A percentile compares a stretch with the other conserved stretches of the same genome.
These are phyloP conservation scores for Aphanomyces astaci DNA, from an alignment of 352 stramenopile species.

Conservation along the genomic window DNA sequence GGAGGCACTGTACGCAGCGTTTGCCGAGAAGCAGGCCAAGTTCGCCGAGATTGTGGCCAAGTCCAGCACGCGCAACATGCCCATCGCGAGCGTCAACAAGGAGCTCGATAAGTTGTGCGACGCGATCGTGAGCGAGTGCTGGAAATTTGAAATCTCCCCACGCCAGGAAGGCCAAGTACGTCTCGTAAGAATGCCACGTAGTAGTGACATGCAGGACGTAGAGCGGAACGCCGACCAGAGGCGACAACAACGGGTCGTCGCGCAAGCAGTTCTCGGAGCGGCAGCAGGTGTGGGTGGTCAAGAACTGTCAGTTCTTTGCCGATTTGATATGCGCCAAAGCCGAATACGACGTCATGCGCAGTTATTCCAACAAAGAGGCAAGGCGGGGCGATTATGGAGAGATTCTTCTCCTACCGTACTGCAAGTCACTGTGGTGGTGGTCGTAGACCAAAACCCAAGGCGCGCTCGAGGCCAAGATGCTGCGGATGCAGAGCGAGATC, in stretches of 20 bases:
- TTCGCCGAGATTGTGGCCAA: slow-evolving; percentile 68
- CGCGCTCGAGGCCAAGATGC: slow-evolving; percentile 36
- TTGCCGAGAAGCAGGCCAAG: slow-evolving; percentile 74
- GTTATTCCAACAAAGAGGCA: slow-evolving; percentile 54
- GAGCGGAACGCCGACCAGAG: not conserved
- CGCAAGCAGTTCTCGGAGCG: slow-evolving; percentile 76
- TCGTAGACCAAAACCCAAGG: not conserved
- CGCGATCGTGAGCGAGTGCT: slow-evolving; percentile 74
- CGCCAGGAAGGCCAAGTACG: slow-evolving; percentile 26
- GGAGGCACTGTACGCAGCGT: slow-evolving; percentile 68
- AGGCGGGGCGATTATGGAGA: too few relatives aligned
- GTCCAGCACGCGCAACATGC: slow-evolving; percentile 78
- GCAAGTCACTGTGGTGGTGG: too few relatives aligned
- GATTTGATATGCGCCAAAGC: slow-evolving; percentile 65
- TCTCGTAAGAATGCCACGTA: slow-evolving; percentile 24
- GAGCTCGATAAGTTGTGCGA: slow-evolving; percentile 74
- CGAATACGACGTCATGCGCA: slow-evolving; percentile 68
- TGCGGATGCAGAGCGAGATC: slow-evolving; percentile 47
- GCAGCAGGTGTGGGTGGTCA: slow-evolving; percentile 65
- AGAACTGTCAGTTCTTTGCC: slow-evolving; percentile 74
- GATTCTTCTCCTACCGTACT: too few relatives aligned
- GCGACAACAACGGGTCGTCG: slow-evolving; percentile 15
- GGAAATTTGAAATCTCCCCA: slow-evolving; percentile 80
- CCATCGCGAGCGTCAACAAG: slow-evolving; percentile 64
- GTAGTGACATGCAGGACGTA: slow-evolving; percentile 32